Base-by-base conservation (phyloP, 1,139 yeast species). In the Torulaspora pretoriensis region DNA sequence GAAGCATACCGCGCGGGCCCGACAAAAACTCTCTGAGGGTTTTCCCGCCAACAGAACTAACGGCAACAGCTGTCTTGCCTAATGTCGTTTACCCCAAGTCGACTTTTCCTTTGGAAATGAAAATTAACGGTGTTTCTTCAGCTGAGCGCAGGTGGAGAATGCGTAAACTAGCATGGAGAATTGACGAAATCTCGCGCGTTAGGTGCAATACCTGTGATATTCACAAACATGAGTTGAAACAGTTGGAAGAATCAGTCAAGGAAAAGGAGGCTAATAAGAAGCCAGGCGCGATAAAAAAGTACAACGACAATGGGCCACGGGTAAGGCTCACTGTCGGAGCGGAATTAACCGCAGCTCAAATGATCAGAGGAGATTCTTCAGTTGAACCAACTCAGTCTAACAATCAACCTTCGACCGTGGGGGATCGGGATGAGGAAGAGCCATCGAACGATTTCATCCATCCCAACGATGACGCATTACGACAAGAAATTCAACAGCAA, bases 21-120 rank as follows among this genome's bases (percentile, higher is more conserved):
- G 97, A 90, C 62, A 75, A 89, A 53, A 88, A 86, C 60, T 87
- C 96, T 0, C 69, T 88, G 33, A 74, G 99, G 49, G 88, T 94
- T 1, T 92, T 92, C 64, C 98, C 98, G 1, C 97, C 99, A 3
- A 92, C 97, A 0, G 87, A 84, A 40, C 83, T 92, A 31, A 82
- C 87, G 2, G 95, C 96, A 3, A 78, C 83, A 32, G 90, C 95
- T 3, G 83, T 83, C 3, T 70, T 92, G 38, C 98, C 98, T 2
- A 85, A 86, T 51, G 95, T 88, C 12, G 77, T 87, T 16, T 86
- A 86, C 62, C 98, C 98, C 8, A 83, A 86, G 57, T 84, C 96
- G 0, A 73, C 82, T 0, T 87, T 92, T 59, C 84, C 94, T 0
- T 73, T 92, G 25, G 97, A 89, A 59, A 70, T 92, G 59, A 78